Evolutionary conservation across 148 eudicot genomes (phyloP).

Genomic region (Chenopodium berlandieri): DNA sequence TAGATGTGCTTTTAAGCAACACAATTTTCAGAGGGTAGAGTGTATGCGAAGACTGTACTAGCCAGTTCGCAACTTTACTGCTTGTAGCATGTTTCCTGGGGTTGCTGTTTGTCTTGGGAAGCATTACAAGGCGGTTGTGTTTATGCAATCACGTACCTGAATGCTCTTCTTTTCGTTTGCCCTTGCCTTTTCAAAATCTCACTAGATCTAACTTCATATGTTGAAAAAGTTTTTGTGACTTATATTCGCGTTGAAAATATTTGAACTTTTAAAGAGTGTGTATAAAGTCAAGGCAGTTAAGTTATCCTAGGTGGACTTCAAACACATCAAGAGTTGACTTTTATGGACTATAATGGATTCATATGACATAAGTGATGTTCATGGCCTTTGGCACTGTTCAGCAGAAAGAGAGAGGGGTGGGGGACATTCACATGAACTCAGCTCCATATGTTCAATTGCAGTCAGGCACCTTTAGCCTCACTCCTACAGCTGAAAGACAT

Average conservation of each 20-base stretch:
- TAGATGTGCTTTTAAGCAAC: not conserved
- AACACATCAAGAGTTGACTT: no score
- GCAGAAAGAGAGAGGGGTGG: not conserved
- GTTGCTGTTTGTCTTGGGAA: not conserved
- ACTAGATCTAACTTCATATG: no score
- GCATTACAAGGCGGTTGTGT: not conserved
- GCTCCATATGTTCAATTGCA: not conserved
- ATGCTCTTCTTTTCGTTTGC: not conserved
- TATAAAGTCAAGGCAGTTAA: no score
- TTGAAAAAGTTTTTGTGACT: no score
- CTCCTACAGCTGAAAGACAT: not conserved
- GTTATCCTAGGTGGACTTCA: no score
- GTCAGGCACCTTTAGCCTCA: not conserved
- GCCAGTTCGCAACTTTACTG: not conserved
- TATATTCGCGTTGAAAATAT: no score
- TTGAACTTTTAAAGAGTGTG: no score
- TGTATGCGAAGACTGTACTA: not conserved
- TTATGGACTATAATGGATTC: no score
- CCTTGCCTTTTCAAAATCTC: not conserved
- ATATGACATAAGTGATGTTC: not conserved
- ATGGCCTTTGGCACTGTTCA: not conserved
- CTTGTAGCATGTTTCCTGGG: not conserved
- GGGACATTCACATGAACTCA: no score
- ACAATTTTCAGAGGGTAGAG: not conserved
- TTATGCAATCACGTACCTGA: no score